Evolutionary conservation across 768 basidiomycete genomes (phyloP), one percentile per base, ranked within the genome.

Genomic region (Lactarius hatsudake): DNA sequence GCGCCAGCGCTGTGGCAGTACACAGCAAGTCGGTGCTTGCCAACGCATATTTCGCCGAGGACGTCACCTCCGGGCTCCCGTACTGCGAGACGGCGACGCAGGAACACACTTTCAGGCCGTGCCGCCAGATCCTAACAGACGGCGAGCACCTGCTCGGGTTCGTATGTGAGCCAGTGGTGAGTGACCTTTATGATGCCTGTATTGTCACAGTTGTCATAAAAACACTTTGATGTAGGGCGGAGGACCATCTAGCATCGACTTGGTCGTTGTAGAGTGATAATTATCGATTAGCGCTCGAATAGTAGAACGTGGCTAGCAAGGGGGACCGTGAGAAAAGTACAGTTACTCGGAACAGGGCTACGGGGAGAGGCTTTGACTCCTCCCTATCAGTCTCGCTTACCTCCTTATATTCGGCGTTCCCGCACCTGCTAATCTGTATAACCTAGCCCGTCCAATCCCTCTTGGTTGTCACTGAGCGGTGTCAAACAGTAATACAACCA

Each of bases 311-410:
- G 17, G 28, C 54, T 30, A 32, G 30, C 17, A n/a, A 55, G 18
- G 54, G 28, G 17, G 8, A 28, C 13, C 63, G 63, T 63, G 63
- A 20, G 63, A 63, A 63, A 63, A 30, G 15, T 53, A 53, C 26
- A 53, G 51, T n/a, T 23, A 23, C 48, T 5, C 48, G 36, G n/a
- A 7, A 23, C 48, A 51, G 23, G 45, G 48, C 48, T n/a, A 51
- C 10, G 23, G 48, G 5, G 12, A 23, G 12, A 13, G 10, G 48
- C n/a, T 2, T 51, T 51, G 23, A 51, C 51, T 26, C 13, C 15
- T 51, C 26, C 51, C 51, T 53, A 30, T 30, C 28, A 15, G 23
- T 28, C 5, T 26, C 26, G 5, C 26, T 15, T 28, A 53, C 51
- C 13, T 45, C 43, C 43, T 51, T 13, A 12, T 23, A 23, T 23